phyloP scores from a whole-genome alignment of 352 stramenopile species.

The Phytophthora tubulina region DNA sequence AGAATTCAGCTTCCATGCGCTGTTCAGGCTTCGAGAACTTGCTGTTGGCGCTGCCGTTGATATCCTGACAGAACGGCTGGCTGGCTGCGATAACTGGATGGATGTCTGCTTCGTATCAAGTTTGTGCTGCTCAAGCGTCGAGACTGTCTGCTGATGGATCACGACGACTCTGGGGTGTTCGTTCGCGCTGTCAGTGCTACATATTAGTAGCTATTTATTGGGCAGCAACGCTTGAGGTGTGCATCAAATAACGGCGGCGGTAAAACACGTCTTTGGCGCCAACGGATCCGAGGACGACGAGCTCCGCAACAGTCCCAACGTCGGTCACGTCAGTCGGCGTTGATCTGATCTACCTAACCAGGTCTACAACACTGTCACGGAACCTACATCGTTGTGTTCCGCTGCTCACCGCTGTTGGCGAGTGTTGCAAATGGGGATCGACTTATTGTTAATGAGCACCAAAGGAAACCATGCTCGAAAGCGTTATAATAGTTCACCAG shows the following conservation, averaged over 20 bases:
- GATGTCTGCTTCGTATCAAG: neutral
- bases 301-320: slow-evolving; percentile 1
- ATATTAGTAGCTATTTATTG: too few species aligned
- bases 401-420: neutral
- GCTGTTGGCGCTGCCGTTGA: slow-evolving; percentile 7
- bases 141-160: too few species aligned
- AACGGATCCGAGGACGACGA: neutral
- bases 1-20: neutral
- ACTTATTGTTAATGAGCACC: neutral
- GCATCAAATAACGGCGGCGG: too few species aligned
- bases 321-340: neutral
- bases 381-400: too few species aligned
- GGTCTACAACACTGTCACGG: neutral
- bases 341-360: neutral
- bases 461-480: neutral
- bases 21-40: neutral
- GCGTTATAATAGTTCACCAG: neutral
- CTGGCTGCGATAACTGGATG: neutral
- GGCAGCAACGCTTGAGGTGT: too few species aligned
- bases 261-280: too few species aligned
- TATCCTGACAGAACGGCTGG: slow-evolving; percentile 5
- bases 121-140: neutral
- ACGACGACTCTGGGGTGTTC: too few species aligned
- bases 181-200: too few species aligned
- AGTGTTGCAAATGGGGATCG: slow-evolving; percentile 11